These are phyloP conservation scores for Lagenaria siceraria DNA, from an alignment of 306 rosid species.

Conservation along the genomic window DNA sequence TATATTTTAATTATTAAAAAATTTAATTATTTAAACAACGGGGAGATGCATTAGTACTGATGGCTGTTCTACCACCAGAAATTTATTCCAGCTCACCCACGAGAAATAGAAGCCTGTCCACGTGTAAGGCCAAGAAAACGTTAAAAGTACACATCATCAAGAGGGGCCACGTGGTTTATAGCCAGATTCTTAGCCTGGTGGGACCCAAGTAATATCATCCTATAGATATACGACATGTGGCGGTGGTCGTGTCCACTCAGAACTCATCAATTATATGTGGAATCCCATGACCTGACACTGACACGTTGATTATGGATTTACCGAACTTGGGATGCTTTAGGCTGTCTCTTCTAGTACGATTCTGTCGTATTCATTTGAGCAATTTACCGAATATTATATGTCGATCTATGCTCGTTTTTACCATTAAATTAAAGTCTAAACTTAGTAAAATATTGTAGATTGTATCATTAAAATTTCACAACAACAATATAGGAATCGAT, in stretches of 20 bases:
- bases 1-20: no score
- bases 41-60: no score
- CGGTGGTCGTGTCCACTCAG: neutral
- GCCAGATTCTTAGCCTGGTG: neutral
- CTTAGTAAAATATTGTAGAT: no score
- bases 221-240: neutral
- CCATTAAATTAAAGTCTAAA: no score
- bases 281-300: neutral
- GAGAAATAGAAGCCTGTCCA: neutral
- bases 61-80: neutral
- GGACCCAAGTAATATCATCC: neutral
- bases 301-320: neutral
- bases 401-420: no score
- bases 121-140: neutral
- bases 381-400: neutral
- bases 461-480: no score
- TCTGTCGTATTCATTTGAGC: neutral
- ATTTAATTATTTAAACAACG: no score
- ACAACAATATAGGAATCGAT: no score
- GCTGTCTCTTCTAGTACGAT: neutral
- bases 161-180: neutral
- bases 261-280: neutral
- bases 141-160: neutral
- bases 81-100: neutral
- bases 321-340: neutral